phyloP scores from a whole-genome alignment of 1,139 yeast species.

The Candida glucosophila region DNA sequence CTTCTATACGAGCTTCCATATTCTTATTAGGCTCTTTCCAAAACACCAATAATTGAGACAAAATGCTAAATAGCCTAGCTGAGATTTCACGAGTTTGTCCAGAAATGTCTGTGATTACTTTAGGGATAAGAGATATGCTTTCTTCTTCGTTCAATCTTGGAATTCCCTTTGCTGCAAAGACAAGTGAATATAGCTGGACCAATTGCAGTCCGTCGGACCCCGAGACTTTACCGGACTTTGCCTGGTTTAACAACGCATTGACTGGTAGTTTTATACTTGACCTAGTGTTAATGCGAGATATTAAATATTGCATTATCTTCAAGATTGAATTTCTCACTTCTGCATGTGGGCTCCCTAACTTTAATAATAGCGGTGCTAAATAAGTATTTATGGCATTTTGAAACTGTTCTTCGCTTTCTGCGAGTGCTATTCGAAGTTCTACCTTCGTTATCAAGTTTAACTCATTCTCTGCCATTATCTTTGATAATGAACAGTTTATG shows the following conservation, averaged over 20 bases:
- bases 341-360: constrained; percentile 63
- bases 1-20: background rate
- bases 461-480: constrained; percentile 41
- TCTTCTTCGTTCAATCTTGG: constrained; percentile 37
- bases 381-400: constrained; percentile 54
- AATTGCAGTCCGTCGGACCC: constrained; percentile 35
- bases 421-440: constrained; percentile 75
- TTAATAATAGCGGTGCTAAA: constrained; percentile 70
- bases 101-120: constrained; percentile 39
- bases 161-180: constrained; percentile 60
- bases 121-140: constrained; percentile 34
- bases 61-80: constrained; percentile 54
- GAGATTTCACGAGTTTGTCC: constrained; percentile 26
- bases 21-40: constrained; percentile 40
- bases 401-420: constrained; percentile 59
- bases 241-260: constrained; percentile 53
- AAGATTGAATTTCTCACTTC: constrained; percentile 64
- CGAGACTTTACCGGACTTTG: constrained; percentile 42
- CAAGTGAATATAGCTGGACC: constrained; percentile 56
- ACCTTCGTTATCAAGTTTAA: constrained; percentile 60
- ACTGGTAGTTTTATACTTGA: constrained; percentile 51
- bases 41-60: constrained; percentile 43
- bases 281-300: constrained; percentile 61
- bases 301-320: constrained; percentile 56
- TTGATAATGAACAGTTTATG: background rate